These are phyloP conservation scores for Citrus australasica DNA, from an alignment of 345 rosid genomes.

Conservation along the genomic window DNA sequence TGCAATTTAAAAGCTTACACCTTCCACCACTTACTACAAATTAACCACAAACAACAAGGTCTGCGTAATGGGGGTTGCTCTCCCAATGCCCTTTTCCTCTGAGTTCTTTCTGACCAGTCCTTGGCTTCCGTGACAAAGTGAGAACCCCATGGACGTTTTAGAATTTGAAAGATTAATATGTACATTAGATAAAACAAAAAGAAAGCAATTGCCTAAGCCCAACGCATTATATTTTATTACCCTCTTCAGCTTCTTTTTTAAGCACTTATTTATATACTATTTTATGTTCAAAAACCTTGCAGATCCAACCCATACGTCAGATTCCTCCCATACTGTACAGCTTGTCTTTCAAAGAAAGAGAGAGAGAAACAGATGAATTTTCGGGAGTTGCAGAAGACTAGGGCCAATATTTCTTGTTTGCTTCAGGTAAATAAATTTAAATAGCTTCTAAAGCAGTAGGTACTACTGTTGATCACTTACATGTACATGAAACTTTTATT, in stretches of 20 bases:
- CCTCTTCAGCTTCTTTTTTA: conserved; percentile 44
- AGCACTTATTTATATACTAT: conserved; percentile 32
- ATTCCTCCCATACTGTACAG: conserved; percentile 47
- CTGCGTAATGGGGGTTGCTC: conserved; percentile 28
- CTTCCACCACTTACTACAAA: neutral
- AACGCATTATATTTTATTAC: conserved; percentile 17
- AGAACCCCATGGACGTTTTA: conserved; percentile 17
- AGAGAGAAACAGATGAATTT: conserved; percentile 14
- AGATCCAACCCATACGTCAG: conserved; percentile 59
- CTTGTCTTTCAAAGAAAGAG: conserved; percentile 36
- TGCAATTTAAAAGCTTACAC: conserved; percentile 1
- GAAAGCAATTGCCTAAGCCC: conserved; percentile 38
- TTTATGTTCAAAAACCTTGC: conserved; percentile 33
- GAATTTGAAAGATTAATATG: neutral
- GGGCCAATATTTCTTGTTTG: conserved; percentile 19
- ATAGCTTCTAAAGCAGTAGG: neutral
- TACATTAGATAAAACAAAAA: conserved; percentile 52
- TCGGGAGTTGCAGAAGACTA: conserved; percentile 15
- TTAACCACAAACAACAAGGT: conserved; percentile 10
- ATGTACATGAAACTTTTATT: too few species aligned
- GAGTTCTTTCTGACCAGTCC: conserved; percentile 31
- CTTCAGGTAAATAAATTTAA: conserved; percentile 4
- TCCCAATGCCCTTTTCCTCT: conserved; percentile 38
- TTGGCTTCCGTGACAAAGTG: conserved; percentile 32
- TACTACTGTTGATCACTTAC: neutral